Base-by-base conservation (phyloP, 371 early-diverging fungal genomes). In the Apophysomyces elegans region DNA sequence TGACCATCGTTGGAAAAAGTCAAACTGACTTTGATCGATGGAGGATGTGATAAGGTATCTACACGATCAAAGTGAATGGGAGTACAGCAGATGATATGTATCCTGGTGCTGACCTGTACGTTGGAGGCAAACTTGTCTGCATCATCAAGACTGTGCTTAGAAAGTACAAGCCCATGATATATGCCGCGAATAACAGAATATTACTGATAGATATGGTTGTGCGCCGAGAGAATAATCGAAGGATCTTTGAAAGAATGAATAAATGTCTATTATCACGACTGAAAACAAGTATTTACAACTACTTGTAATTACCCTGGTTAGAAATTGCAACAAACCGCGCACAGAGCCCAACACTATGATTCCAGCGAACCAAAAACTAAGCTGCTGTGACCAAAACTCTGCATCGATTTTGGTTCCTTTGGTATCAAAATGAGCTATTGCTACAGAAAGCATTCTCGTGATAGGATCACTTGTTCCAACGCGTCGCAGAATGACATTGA, bases 101-200 rank as follows among this genome's bases (percentile, higher is more conserved):
- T 37, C 1, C 1, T 8, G 37, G 26, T 59, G 32, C 32, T 26
- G 75, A 86, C 86, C 93, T 81, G 72, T 95, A 93, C 68, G 94
- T 88, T 5, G 81, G 76, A 2, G 98, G 97, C 63, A 98, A 61
- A 58, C 83, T 94, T 78, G 89, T 86, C 56, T 97, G 89, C 89
- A 98, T 90, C 91, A 97, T 91, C 45, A 98, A 77, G 7, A 96
- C 90, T 0, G 93, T 89, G 37, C 91, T 89, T 21, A 96, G 75
- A 74, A 95, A 95, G 75, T 98, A 98, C 79, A 95, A 91, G 35
- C 95, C 96, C 93, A 97, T 93, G 46, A 94, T 86, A 61, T 95
- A 91, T 0, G 97, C 90, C 43, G 93, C 78, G 59, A 95, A 87
- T 39, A 95, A 70, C 1, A 95, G 84, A 14, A 92, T 76, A 69